Evolutionary conservation across 1,284 basidiomycete species (phyloP).

Genomic region (Cryptococcus sp.): DNA sequence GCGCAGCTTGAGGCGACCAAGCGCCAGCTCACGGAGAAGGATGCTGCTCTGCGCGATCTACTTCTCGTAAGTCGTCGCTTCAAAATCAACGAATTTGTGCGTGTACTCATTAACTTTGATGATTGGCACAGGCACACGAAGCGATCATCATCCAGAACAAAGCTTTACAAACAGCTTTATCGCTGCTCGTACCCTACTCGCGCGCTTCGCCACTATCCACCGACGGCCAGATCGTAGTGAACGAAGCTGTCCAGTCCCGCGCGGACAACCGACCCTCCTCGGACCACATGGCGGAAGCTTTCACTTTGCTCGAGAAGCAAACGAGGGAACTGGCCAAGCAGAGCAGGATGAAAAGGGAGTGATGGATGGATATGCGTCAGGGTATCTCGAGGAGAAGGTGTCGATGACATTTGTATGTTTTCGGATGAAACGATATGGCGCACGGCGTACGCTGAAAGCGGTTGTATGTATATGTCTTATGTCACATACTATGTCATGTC

Average conservation of each 20-base stretch:
- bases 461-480: no score
- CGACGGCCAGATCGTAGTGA: constrained; percentile 13
- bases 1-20: constrained; percentile 30
- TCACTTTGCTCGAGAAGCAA: constrained; percentile 22
- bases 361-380: no score
- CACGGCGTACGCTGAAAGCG: no score
- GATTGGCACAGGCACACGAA: constrained; percentile 10
- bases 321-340: constrained; percentile 28
- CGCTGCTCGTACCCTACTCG: constrained; percentile 3
- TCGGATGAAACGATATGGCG: no score
- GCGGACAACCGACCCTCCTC: background rate
- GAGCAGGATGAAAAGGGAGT: constrained; percentile 4
- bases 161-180: constrained; percentile 18
- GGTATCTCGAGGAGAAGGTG: no score
- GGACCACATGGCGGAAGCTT: constrained; percentile 20
- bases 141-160: constrained; percentile 20
- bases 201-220: constrained; percentile 5
- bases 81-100: background rate
- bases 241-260: constrained; percentile 8
- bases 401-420: no score
- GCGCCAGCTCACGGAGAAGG: constrained; percentile 28
- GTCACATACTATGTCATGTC: no score
- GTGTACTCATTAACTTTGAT: background rate
- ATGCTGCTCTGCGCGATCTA: constrained; percentile 31
- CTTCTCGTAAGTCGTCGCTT: constrained; percentile 34